phyloP scores from a whole-genome alignment of 140 eudicot genomes.

The Anethum foeniculum region DNA sequence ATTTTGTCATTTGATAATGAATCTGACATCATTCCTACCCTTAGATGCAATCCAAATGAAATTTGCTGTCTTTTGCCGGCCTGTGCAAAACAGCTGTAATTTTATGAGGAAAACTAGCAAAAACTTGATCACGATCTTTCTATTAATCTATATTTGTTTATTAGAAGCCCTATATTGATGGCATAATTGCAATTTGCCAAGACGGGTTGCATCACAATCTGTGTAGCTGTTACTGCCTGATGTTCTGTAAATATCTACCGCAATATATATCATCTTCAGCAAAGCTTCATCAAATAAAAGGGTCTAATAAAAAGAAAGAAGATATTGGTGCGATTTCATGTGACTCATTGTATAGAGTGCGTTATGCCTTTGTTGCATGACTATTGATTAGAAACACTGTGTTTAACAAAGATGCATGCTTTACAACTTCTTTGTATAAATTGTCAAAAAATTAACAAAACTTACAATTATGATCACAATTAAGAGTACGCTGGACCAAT shows the following conservation, averaged over 20 bases:
- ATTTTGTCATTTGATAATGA: background rate
- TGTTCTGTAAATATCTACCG: background rate
- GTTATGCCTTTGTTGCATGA: no score
- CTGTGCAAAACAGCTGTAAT: background rate
- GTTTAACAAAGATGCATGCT: no score
- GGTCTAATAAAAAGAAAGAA: no score
- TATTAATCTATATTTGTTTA: background rate
- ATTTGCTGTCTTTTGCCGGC: background rate
- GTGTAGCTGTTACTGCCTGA: background rate
- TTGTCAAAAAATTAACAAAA: no score
- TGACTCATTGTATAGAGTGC: no score
- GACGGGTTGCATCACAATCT: background rate
- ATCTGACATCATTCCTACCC: background rate
- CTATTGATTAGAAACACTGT: no score
- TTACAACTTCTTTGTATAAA: no score
- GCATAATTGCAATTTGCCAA: background rate
- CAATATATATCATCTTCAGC: background rate
- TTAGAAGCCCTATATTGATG: background rate
- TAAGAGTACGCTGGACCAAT: no score
- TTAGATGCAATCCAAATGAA: background rate
- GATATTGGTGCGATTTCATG: no score
- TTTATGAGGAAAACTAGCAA: background rate
- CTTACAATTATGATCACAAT: no score
- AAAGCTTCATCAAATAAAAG: no score
- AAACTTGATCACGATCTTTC: constrained; percentile 39